Evolutionary conservation across 1,284 basidiomycete genomes (phyloP), one percentile per base, ranked within the genome.

Genomic region (Ganoderma sinense): DNA sequence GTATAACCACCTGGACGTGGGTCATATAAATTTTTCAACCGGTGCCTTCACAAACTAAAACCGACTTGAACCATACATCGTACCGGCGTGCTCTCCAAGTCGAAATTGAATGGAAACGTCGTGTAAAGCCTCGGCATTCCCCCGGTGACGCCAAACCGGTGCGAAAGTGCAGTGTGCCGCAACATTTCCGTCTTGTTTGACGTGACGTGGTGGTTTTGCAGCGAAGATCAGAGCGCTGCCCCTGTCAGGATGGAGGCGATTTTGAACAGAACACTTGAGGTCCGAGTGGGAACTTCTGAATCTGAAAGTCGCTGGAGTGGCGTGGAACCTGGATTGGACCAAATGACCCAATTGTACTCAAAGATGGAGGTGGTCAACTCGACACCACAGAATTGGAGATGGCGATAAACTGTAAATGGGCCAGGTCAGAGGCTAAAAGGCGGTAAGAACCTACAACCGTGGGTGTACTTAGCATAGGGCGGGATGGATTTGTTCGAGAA

Each of bases 201-300:
- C 45, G 10, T n/a, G 45, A 7, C 20, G 45, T 10, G 20, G 20
- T n/a, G 45, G 10, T 48, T 48, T 48, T 48, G 20, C 45, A n/a
- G 45, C 45, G 45, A 48, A 48, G 45, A 48, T n/a, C 45, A 20
- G 45, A 48, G 20, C 20, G 20, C 45, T 48, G 45, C 45, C 45
- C 45, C 45, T 48, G 45, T 48, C 45, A 48, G 45, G 45, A 48
- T 48, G 45, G 45, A 48, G n/a, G 45, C 45, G 45, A 48, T n/a
- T 48, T 48, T 48, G 45, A 48, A 7, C 7, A n/a, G 4, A n/a
- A 48, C 20, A 48, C 6, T 48, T 48, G 20, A 20, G 20, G n/a
- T 48, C 20, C 20, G 45, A n/a, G 45, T 20, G 7, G 40, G 16
- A 41, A 11, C 13, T 41, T 41, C 40, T 14, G 33, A 36, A 36